Conservation (phyloP, 192 early-diverging fungal genomes). For the Entomortierella beljakovae region DNA sequence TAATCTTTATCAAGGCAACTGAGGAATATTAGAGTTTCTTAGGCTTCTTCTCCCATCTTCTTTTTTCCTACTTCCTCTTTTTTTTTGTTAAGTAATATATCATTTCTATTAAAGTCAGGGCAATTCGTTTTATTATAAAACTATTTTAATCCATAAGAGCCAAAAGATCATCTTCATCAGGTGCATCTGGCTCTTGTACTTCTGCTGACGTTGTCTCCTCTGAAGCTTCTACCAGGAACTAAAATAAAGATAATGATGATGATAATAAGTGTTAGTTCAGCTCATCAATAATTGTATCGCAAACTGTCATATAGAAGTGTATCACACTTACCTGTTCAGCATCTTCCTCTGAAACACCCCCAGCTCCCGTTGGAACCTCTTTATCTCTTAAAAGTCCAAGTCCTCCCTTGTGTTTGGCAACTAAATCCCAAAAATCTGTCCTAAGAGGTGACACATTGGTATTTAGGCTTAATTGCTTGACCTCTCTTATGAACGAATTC, state of each 20-base stretch:
- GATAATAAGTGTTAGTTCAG: not conserved
- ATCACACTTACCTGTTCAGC: constrained; percentile 60
- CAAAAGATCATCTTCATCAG: constrained; percentile 39
- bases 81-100: no score
- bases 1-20: no score
- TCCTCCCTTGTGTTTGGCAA: constrained; percentile 39
- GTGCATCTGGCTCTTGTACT: constrained; percentile 13
- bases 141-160: constrained; percentile 41
- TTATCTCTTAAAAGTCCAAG: constrained; percentile 60
- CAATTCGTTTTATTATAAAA: not conserved
- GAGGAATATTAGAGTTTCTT: no score
- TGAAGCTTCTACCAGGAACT: constrained; percentile 12
- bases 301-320: not conserved
- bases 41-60: no score
- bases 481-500: constrained; percentile 64
- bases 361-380: constrained; percentile 55
- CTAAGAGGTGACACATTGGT: constrained; percentile 37
- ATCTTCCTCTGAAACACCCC: constrained; percentile 56
- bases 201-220: not conserved
- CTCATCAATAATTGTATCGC: not conserved
- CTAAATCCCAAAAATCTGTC: constrained; percentile 65
- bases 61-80: no score
- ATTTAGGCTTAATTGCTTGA: constrained; percentile 52
- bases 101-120: not conserved
- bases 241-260: not conserved